phyloP scores from a whole-genome alignment of 176 grass and related monocot species.

The Carex kokanica region DNA sequence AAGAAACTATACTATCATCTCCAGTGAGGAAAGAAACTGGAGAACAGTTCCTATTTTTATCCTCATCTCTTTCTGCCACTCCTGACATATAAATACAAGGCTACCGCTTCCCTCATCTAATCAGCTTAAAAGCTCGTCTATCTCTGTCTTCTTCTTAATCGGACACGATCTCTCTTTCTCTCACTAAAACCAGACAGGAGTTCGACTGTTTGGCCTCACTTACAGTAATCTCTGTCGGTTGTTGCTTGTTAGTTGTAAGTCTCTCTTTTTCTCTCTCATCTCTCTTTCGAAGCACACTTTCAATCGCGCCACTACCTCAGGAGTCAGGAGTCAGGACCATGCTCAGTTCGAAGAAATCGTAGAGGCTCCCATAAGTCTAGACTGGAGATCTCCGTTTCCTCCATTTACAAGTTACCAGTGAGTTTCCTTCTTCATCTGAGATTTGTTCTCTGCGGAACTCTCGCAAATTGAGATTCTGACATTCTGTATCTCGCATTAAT shows the following conservation, averaged over 20 bases:
- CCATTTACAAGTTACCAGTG: neutral
- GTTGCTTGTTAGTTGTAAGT: neutral
- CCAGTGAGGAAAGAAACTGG: neutral
- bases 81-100: slow-evolving; percentile 18
- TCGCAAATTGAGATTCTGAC: neutral
- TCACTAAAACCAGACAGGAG: neutral
- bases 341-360: neutral
- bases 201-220: neutral
- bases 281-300: neutral
- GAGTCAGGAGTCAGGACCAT: neutral
- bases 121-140: neutral
- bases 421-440: neutral
- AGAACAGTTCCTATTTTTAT: neutral
- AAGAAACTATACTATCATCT: neutral
- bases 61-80: neutral
- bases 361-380: neutral
- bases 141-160: neutral
- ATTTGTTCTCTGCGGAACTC: neutral
- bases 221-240: slow-evolving; percentile 5
- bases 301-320: neutral
- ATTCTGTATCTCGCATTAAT: neutral
- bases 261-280: neutral
- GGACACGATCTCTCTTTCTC: neutral
- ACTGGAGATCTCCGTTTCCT: slow-evolving; percentile 6
- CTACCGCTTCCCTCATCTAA: neutral